Conservation (phyloP, 2,329 filamentous ascomycete genomes). For the Exophiala phaeomuriformis region DNA sequence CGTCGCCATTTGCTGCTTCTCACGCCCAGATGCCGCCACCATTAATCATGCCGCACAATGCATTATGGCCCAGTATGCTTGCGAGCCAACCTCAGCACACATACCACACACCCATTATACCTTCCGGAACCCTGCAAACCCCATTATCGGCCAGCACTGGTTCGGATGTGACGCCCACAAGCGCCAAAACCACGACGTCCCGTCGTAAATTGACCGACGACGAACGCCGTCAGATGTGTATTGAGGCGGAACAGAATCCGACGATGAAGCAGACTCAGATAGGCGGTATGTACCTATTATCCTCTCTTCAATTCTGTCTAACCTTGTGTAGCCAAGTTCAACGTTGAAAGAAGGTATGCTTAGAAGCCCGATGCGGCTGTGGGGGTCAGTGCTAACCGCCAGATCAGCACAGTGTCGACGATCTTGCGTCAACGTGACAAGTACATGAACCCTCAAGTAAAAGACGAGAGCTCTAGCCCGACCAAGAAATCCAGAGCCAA, state of each 20-base stretch:
- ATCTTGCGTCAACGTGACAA: constrained; percentile 91
- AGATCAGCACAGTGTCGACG: constrained; percentile 87
- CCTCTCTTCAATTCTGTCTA: constrained; percentile 27
- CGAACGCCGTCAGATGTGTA: constrained; percentile 86
- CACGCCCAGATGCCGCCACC: constrained; percentile 44
- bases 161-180: constrained; percentile 34
- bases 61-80: constrained; percentile 70
- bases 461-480: constrained; percentile 67
- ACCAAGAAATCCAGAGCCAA: constrained; percentile 78
- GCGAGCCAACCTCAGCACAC: constrained; percentile 38
- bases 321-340: constrained; percentile 63
- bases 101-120: constrained; percentile 55
- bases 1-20: constrained; percentile 50
- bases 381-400: constrained; percentile 8
- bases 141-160: constrained; percentile 38
- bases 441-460: constrained; percentile 60
- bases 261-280: constrained; percentile 93
- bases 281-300: constrained; percentile 54
- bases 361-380: constrained; percentile 3
- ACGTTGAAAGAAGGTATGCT: constrained; percentile 86
- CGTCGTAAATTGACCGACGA: constrained; percentile 85
- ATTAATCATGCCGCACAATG: constrained; percentile 59
- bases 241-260: constrained; percentile 85
- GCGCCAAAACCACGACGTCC: constrained; percentile 46
- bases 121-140: constrained; percentile 47